A percentile compares a stretch with the other conserved stretches of the same genome.
These are phyloP conservation scores for Kwoniella sp. DNA, from an alignment of 768 basidiomycete species.

Conservation along the genomic window DNA sequence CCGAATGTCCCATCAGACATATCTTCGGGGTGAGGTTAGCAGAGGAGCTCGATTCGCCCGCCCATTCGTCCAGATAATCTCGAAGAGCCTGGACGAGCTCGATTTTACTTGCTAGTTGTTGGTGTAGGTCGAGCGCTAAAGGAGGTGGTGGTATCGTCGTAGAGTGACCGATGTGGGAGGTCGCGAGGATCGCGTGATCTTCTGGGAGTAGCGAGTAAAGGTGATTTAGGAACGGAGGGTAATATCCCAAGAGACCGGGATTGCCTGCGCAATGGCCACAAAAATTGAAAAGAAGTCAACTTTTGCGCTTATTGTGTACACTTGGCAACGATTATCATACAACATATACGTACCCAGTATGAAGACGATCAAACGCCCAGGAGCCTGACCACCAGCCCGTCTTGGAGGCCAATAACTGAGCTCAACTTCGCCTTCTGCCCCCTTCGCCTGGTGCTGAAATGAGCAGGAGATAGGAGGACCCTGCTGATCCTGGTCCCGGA, in stretches of 20 bases:
- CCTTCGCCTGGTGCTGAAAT: constrained; percentile 11
- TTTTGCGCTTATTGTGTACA: not conserved
- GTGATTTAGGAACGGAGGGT: constrained; percentile 66
- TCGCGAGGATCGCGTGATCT: constrained; percentile 60
- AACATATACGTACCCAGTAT: constrained; percentile 36
- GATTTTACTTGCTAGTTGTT: constrained; percentile 64
- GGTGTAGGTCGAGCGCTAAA: constrained; percentile 56
- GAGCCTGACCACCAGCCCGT: constrained; percentile 8
- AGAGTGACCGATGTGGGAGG: constrained; percentile 66
- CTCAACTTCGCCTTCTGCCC: constrained; percentile 31
- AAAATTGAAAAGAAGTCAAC: not conserved
- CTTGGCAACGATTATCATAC: not conserved
- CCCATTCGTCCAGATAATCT: constrained; percentile 32
- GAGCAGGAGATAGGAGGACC: constrained; percentile 12
- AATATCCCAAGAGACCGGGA: constrained; percentile 70
- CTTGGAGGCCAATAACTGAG: constrained; percentile 42
- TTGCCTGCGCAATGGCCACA: constrained; percentile 56
- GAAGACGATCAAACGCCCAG: constrained; percentile 39
- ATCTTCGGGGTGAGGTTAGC: constrained; percentile 31
- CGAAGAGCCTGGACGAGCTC: constrained; percentile 61
- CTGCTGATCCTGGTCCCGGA: not conserved
- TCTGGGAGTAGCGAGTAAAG: constrained; percentile 65
- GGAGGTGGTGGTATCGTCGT: constrained; percentile 57
- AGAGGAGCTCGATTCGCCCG: constrained; percentile 8
- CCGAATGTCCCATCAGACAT: constrained; percentile 62